These are phyloP conservation scores for Boeremia lycopersici DNA, from an alignment of 2,329 filamentous ascomycete species.

Conservation along the genomic window DNA sequence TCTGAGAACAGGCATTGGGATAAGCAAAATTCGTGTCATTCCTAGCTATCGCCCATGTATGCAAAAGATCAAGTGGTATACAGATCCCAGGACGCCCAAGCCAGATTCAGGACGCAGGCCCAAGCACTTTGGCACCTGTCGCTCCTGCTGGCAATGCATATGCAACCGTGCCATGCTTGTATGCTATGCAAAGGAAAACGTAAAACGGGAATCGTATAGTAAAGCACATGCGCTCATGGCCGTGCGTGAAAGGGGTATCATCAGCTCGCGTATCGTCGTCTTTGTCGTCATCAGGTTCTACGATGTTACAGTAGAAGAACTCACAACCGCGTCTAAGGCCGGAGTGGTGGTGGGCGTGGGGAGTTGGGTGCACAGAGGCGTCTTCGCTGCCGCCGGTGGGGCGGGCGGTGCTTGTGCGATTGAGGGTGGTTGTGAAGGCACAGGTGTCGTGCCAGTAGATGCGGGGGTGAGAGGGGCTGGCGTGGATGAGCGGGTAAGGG, in stretches of 20 bases:
- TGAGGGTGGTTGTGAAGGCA: slow-evolving; percentile 4
- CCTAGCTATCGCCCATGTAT: slow-evolving; percentile 6
- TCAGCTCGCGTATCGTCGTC: slow-evolving; percentile 25
- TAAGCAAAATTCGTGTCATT: slow-evolving; percentile 9
- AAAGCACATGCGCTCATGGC: slow-evolving; percentile 5
- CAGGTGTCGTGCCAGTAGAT: slow-evolving; percentile 17
- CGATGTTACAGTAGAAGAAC: not conserved
- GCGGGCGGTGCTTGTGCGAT: not conserved
- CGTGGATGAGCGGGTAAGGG: slow-evolving; percentile 27
- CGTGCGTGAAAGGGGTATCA: slow-evolving; percentile 25
- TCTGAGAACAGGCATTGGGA: too few species aligned
- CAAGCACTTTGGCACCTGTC: slow-evolving; percentile 48
- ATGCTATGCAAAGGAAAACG: slow-evolving; percentile 29
- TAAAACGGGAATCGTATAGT: not conserved
- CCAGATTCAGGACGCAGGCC: slow-evolving; percentile 35
- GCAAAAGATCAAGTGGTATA: slow-evolving; percentile 12
- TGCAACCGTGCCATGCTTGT: slow-evolving; percentile 33
- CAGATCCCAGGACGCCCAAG: slow-evolving; percentile 33
- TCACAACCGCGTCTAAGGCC: slow-evolving; percentile 5
- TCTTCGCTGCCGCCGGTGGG: not conserved
- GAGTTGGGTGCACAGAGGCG: slow-evolving; percentile 1
- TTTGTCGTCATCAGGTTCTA: slow-evolving; percentile 8
- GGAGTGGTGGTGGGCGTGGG: slow-evolving; percentile 16
- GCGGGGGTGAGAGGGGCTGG: slow-evolving; percentile 17
- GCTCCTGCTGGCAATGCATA: slow-evolving; percentile 32